A percentile compares a stretch with the other conserved stretches of the same genome.
phyloP scores from a whole-genome alignment of 768 basidiomycete species.

The Russula brevipes region DNA sequence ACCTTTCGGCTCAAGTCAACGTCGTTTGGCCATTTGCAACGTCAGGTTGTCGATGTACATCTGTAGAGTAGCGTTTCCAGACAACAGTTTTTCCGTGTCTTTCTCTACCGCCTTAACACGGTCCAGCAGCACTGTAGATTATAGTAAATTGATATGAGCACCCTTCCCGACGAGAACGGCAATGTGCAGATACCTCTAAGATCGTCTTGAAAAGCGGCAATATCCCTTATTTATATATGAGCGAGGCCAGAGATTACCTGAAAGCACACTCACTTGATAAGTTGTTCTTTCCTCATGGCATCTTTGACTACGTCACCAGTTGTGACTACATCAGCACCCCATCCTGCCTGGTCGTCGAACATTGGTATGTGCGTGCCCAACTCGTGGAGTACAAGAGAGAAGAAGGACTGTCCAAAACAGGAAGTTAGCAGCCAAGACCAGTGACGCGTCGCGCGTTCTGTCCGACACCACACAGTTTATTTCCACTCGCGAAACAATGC shows the following conservation, averaged over 20 bases:
- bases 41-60: conserved; percentile 90
- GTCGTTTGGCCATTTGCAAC: conserved; percentile 77
- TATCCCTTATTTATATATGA: conserved; percentile 51
- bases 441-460: conserved; percentile 16
- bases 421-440: not conserved
- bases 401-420: not conserved
- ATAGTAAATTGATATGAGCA: conserved; percentile 1
- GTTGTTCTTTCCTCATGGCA: conserved; percentile 68
- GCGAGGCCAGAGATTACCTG: not conserved
- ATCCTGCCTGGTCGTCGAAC: conserved; percentile 24
- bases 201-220: conserved; percentile 69
- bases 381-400: not conserved
- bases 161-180: not conserved
- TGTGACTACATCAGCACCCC: conserved; percentile 33
- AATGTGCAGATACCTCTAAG: conserved; percentile 51
- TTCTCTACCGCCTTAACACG: conserved; percentile 66
- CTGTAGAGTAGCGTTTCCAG: conserved; percentile 77
- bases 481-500: conserved; percentile 9
- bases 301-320: conserved; percentile 66
- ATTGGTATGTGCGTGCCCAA: not conserved
- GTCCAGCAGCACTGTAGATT: conserved; percentile 51
- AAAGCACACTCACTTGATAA: conserved; percentile 57
- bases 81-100: conserved; percentile 75
- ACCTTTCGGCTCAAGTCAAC: conserved; percentile 36
- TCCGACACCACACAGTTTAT: no score